A percentile compares a stretch with the other conserved stretches of the same genome.
Evolutionary conservation across 1,139 yeast genomes (phyloP).

Genomic region (Suhomyces bokatorum): DNA sequence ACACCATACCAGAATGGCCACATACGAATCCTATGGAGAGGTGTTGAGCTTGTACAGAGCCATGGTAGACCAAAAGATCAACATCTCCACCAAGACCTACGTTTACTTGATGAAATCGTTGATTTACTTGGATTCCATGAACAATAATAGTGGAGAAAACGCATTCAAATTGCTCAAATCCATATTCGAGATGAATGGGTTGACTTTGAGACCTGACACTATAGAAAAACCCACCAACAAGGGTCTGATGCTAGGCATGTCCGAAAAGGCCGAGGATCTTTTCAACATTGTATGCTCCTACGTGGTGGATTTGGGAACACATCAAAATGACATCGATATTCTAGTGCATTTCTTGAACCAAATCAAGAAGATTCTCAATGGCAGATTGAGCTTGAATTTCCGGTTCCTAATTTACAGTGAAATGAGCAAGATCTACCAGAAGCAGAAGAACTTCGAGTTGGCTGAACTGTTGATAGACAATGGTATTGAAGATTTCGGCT

Average conservation of each 20-base stretch:
- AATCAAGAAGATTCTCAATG: conserved; percentile 25
- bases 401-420: conserved; percentile 28
- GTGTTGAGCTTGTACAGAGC: conserved; percentile 39
- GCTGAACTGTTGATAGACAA: conserved; percentile 26
- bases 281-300: conserved; percentile 30
- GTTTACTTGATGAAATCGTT: conserved; percentile 44
- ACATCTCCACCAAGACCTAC: conserved; percentile 39
- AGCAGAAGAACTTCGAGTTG: conserved; percentile 23
- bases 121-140: conserved; percentile 36
- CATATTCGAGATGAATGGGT: conserved; percentile 35
- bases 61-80: conserved; percentile 36
- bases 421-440: conserved; percentile 31
- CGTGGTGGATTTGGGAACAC: conserved; percentile 20
- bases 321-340: conserved; percentile 23
- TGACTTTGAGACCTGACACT: conserved; percentile 15
- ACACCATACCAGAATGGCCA: conserved; percentile 23
- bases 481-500: conserved; percentile 28
- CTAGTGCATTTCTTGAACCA: conserved; percentile 33
- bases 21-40: conserved; percentile 30
- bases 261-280: conserved; percentile 21
- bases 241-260: conserved; percentile 14
- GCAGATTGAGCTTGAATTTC: conserved; percentile 26
- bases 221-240: conserved; percentile 12
- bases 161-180: conserved; percentile 34
- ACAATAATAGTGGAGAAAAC: conserved; percentile 25